A percentile compares a stretch with the other conserved stretches of the same genome.
Conservation (phyloP, 2,329 filamentous ascomycete species). For the Colletotrichum gloeosporioides region DNA sequence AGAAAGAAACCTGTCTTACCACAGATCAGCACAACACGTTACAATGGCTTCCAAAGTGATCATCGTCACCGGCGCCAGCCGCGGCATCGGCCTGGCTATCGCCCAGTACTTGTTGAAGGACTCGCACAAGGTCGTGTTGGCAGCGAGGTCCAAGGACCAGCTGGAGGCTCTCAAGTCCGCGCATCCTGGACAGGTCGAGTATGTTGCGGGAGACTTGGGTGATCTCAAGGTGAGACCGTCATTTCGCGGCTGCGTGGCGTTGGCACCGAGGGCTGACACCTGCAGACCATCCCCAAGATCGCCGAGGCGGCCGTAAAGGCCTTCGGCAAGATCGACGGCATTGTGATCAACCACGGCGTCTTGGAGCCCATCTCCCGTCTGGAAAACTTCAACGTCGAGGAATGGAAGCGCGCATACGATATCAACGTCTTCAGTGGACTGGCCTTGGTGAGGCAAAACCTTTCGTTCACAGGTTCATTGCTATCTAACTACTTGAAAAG, state of each 20-base stretch:
- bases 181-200: conserved; percentile 59
- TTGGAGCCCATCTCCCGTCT: conserved; percentile 78
- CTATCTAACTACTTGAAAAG: conserved; percentile 44
- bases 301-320: conserved; percentile 68
- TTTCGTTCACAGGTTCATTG: not conserved
- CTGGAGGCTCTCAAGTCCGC: conserved; percentile 57
- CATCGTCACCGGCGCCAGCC: conserved; percentile 71
- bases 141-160: conserved; percentile 57
- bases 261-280: not conserved
- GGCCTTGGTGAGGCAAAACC: conserved; percentile 65
- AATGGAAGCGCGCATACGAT: conserved; percentile 80
- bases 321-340: conserved; percentile 78
- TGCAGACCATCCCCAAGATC: conserved; percentile 62
- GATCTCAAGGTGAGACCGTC: conserved; percentile 49
- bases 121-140: conserved; percentile 63
- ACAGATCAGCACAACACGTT: not conserved
- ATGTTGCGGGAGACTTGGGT: conserved; percentile 60
- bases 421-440: conserved; percentile 88
- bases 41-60: conserved; percentile 67
- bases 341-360: conserved; percentile 88
- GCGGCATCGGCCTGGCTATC: conserved; percentile 65
- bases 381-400: conserved; percentile 67
- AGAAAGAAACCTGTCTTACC: not conserved
- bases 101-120: conserved; percentile 55
- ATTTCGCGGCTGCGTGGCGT: not conserved